Percentiles rank a stretch among this genome's conserved stretches.
phyloP scores from a whole-genome alignment of 345 rosid genomes.

The Carallia pectinifolia region DNA sequence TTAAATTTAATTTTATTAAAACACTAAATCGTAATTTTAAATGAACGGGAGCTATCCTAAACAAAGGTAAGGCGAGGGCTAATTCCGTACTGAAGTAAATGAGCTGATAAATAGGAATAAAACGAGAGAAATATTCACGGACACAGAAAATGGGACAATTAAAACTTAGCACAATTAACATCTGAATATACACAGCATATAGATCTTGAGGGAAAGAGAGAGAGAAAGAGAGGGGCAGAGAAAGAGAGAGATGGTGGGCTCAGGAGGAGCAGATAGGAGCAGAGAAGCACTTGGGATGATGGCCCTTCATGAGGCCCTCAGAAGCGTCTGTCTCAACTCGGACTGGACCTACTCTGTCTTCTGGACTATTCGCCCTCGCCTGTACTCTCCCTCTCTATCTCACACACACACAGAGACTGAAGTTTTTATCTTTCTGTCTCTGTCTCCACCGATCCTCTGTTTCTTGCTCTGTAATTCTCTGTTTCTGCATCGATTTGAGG shows the following conservation, averaged over 20 bases:
- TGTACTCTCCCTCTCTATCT: constrained; percentile 42
- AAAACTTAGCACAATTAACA: not conserved
- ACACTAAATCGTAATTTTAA: too few relatives aligned
- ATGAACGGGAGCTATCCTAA: too few relatives aligned
- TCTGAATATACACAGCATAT: not conserved
- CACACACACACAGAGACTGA: too few relatives aligned
- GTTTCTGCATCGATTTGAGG: constrained; percentile 14
- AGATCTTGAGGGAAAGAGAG: constrained; percentile 3
- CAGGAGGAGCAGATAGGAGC: constrained; percentile 93
- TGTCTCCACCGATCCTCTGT: not conserved
- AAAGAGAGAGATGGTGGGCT: constrained; percentile 87
- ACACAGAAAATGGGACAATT: not conserved
- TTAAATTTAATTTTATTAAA: too few relatives aligned
- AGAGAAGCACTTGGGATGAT: constrained; percentile 99
- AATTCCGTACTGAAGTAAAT: not conserved
- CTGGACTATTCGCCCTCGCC: constrained; percentile 99
- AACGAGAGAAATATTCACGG: not conserved
- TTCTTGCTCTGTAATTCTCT: constrained; percentile 12
- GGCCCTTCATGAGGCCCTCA: constrained; percentile 99
- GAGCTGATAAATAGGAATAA: constrained; percentile 1
- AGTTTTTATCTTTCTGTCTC: not conserved
- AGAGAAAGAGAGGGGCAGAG: constrained; percentile 17
- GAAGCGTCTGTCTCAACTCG: constrained; percentile 92
- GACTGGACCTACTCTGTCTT: constrained; percentile 99
- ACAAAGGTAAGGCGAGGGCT: too few relatives aligned